phyloP scores from a whole-genome alignment of 2,329 filamentous ascomycete genomes.

The Colletotrichum sp. region DNA sequence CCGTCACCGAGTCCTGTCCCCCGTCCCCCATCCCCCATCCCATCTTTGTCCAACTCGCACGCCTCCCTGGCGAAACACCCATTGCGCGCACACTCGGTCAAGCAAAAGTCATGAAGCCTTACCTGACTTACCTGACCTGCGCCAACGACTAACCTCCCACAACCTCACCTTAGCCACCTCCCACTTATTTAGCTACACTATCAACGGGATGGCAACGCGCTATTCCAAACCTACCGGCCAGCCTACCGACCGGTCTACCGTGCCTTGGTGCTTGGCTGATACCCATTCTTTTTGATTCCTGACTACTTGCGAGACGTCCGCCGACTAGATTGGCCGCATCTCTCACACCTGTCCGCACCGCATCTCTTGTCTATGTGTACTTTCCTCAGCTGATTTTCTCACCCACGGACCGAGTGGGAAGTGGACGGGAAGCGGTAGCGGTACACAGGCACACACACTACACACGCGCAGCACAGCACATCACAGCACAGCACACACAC shows the following conservation, averaged over 20 bases:
- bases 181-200: background rate
- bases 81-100: background rate
- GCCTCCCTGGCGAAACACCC: constrained; percentile 17
- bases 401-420: constrained; percentile 1
- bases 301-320: background rate
- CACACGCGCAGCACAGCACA: background rate
- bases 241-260: background rate
- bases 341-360: background rate
- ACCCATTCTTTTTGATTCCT: background rate
- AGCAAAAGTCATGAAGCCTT: background rate
- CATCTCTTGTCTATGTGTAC: background rate
- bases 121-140: background rate
- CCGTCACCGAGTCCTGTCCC: background rate
- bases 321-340: background rate
- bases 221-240: constrained; percentile 1
- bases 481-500: background rate
- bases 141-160: background rate
- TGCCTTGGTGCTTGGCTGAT: background rate
- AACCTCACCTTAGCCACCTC: background rate
- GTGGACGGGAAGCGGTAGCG: background rate
- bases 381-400: background rate
- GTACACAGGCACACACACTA: background rate
- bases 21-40: background rate
- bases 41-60: background rate
- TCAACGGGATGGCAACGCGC: constrained; percentile 16